Conservation (phyloP, 228 moss, liverwort and hornwort genomes). For the Sphagnum magellanicum region DNA sequence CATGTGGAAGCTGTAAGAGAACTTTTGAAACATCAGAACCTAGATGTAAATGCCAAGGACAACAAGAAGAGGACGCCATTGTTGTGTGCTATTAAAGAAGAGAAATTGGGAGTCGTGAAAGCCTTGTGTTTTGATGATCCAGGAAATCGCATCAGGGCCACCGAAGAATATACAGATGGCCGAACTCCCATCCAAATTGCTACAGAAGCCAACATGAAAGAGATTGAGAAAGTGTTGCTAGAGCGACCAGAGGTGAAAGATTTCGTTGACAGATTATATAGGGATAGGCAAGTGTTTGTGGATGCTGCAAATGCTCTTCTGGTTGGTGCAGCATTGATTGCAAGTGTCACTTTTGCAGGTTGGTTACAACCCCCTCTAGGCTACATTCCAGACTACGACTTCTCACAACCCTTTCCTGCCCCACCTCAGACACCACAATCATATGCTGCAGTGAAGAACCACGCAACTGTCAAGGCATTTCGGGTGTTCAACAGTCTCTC, state of each 20-base stretch:
- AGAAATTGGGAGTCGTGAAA: conserved; percentile 18
- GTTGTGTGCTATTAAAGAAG: conserved; percentile 22
- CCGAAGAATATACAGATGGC: conserved; percentile 22
- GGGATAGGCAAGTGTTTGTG: neutral
- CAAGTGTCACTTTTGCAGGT: too few relatives aligned
- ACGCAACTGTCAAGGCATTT: too few relatives aligned
- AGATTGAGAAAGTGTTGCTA: conserved; percentile 18
- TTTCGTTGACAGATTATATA: conserved; percentile 25
- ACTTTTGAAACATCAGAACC: conserved; percentile 11
- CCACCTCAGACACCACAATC: too few relatives aligned
- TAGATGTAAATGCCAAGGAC: conserved; percentile 22
- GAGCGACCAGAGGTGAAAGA: conserved; percentile 27
- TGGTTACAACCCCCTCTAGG: too few relatives aligned
- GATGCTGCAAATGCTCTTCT: too few relatives aligned
- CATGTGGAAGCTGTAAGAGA: conserved; percentile 19
- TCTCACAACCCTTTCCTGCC: too few relatives aligned
- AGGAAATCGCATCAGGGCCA: conserved; percentile 17
- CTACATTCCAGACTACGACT: too few relatives aligned
- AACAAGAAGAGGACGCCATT: conserved; percentile 23
- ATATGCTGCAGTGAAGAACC: too few relatives aligned
- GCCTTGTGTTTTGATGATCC: conserved; percentile 16
- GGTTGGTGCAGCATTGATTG: too few relatives aligned
- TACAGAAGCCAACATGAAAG: conserved; percentile 17
- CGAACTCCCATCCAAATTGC: conserved; percentile 18
- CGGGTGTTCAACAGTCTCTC: too few relatives aligned